Base-by-base conservation (phyloP, 2,329 filamentous ascomycete genomes). In the Thermomyces lanuginosus region DNA sequence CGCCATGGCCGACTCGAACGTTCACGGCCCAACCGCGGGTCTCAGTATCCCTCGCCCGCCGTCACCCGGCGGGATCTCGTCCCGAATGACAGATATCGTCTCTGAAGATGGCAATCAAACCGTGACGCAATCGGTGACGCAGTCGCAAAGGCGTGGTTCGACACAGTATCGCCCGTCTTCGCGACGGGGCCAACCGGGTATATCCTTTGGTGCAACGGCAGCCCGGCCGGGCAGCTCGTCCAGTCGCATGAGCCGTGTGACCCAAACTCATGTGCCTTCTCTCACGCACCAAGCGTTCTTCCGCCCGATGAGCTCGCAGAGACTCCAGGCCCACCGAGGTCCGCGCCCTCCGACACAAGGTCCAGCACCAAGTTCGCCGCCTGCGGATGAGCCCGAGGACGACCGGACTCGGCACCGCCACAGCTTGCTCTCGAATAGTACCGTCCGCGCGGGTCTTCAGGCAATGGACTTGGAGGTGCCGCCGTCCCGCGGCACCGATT, bases 231-330 rank as follows among this genome's bases (percentile, higher is more conserved):
- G 48, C 25, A 61, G 56, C 31, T 37, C 76, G n/a, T 29, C 34
- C 8, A 36, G 34, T 24, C 29, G 31, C 62, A 28, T 64, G 9
- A 86, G 75, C 38, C 65, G 79, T 21, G 64, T 76, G 23, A 83
- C 76, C 47, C 70, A 76, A 44, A 89, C 80, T 21, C 89, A 98
- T 61, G 83, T 92, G 11, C 84, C 89, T 1, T 83, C 78, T 2
- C 60, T 98, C 28, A 76, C 82, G 2, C 83, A 82, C 9, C 78
- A 86, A 45, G 86, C 81, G 28, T 95, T 98, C 58, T 92, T 92
- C 48, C 77, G 76, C 12, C 89, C 89, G 20, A 92, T 98, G 82
- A 95, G 84, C 56, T 92, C 86, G 13, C 83, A 92, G 50, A 77
- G 82, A 49, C 62, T 95, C 26, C 86, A 95, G 55, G 83, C 83